Conservation (phyloP, 495 filamentous ascomycete species). For the Lophiotrema nucula region DNA sequence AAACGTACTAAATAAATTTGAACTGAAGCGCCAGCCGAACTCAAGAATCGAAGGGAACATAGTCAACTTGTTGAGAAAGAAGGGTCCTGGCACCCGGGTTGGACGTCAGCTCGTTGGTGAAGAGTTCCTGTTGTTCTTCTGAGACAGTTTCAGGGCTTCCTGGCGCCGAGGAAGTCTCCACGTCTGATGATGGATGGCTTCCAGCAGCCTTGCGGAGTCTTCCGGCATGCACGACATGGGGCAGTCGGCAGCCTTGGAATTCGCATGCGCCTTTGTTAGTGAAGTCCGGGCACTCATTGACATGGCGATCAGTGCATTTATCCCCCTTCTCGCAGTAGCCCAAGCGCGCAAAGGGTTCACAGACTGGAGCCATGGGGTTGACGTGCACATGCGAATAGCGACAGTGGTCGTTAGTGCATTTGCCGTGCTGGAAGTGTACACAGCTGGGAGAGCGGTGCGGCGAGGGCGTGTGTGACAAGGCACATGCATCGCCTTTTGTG, state of each 20-base stretch:
- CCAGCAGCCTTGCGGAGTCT: constrained; percentile 62
- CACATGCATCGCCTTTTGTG: constrained; percentile 75
- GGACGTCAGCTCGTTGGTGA: no score
- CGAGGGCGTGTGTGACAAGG: constrained; percentile 87
- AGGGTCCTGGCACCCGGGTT: no score
- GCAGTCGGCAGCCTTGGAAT: constrained; percentile 76
- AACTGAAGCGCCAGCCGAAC: no score
- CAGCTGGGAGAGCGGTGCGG: constrained; percentile 84
- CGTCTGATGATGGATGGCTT: constrained; percentile 11
- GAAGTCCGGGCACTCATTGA: constrained; percentile 90
- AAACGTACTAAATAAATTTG: no score
- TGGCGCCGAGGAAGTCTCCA: background rate
- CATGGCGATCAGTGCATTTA: constrained; percentile 77
- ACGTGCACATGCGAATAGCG: constrained; percentile 86
- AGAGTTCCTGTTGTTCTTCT: no score
- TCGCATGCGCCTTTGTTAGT: constrained; percentile 83
- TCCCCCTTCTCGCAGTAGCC: constrained; percentile 89
- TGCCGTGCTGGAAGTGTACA: constrained; percentile 85
- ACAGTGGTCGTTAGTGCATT: constrained; percentile 85
- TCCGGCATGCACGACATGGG: constrained; percentile 82
- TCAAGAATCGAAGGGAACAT: no score
- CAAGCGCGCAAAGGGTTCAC: constrained; percentile 76
- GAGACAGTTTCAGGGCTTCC: no score
- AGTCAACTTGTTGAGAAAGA: no score
- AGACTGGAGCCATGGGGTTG: constrained; percentile 78